Evolutionary conservation across 352 stramenopile species (phyloP), one percentile per base, ranked within the genome.

Genomic region (Globisporangium carolinianum): DNA sequence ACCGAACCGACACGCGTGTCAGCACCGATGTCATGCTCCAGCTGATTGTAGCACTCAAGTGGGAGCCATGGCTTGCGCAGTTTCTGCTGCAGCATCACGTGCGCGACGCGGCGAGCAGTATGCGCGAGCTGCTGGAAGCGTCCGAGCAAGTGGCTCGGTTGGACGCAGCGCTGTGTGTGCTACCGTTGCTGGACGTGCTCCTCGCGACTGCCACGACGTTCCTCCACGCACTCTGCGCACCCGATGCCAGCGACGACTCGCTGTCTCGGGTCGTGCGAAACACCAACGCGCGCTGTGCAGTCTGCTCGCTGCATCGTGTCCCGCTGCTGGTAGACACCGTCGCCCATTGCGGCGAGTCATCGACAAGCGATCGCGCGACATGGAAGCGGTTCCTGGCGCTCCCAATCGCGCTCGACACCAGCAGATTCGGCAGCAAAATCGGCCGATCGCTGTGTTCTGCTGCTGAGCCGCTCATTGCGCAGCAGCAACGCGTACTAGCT

Each of bases 31-130:
- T 24, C 2, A 72, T 76, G 43, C 46, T 76, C 32, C 50, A 65
- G 39, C 55, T 67, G 17, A 49, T 76, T 3, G 55, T 69, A 12
- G 64, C 58, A 6, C 65, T 54, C 45, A 35, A 51, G 63, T 55
- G 75, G 51, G 66, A 83, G 36, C 49, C 56, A 17, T 50, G 68
- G 5, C 66, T 87, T 32, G 14, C 69, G 51, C n/a, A 35, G 1
- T 64, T 54, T 48, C 37, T 86, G 37, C 49, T 87, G 39, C 73
- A 74, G 17, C 53, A 52, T 14, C 61, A 80, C 38, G 55, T 35
- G 24, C 50, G 39, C 6, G 75, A 87, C 53, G 63, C 70, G 37
- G 42, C 50, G 6, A 52, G 60, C 0, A 53, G 69, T 41, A 48
- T 79, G 12, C 15, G 52, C 12, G 24, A 17, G 3, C 18, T 82